Evolutionary conservation across 257 asterid genomes (phyloP).

Genomic region (Solanum arcanum): DNA sequence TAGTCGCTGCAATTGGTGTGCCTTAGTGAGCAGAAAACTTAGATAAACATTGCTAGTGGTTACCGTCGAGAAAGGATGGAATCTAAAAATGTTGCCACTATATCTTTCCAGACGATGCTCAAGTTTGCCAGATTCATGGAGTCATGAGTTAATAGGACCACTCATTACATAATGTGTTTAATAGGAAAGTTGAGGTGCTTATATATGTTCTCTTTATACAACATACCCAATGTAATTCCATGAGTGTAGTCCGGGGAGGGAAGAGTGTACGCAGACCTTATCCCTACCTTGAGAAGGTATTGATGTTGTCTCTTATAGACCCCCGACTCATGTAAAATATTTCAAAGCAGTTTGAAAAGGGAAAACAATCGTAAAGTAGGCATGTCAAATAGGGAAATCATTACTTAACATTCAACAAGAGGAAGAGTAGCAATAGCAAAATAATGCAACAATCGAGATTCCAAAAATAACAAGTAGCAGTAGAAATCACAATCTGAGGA

Average conservation of each 20-base stretch:
- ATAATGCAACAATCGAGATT: too few relatives aligned
- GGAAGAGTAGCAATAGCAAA: not conserved
- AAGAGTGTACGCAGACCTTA: too few relatives aligned
- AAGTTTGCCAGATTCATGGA: not conserved
- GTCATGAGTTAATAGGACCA: not conserved
- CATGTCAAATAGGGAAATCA: not conserved
- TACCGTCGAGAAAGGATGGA: not conserved
- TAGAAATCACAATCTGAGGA: not conserved
- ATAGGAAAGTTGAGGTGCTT: not conserved
- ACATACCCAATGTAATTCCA: too few relatives aligned
- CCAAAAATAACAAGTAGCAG: not conserved
- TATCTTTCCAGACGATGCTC: not conserved
- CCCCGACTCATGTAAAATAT: not conserved
- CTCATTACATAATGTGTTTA: not conserved
- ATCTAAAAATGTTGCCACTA: not conserved
- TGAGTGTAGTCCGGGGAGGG: not conserved
- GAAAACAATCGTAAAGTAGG: not conserved
- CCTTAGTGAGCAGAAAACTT: not conserved
- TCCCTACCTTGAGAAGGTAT: not conserved
- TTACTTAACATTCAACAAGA: not conserved
- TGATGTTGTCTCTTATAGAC: not conserved
- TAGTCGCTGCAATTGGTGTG: not conserved
- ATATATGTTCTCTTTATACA: not conserved
- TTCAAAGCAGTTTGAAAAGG: not conserved
- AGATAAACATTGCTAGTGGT: not conserved